Conservation (phyloP, 805 yeast species). For the Metschnikowia proteae region DNA sequence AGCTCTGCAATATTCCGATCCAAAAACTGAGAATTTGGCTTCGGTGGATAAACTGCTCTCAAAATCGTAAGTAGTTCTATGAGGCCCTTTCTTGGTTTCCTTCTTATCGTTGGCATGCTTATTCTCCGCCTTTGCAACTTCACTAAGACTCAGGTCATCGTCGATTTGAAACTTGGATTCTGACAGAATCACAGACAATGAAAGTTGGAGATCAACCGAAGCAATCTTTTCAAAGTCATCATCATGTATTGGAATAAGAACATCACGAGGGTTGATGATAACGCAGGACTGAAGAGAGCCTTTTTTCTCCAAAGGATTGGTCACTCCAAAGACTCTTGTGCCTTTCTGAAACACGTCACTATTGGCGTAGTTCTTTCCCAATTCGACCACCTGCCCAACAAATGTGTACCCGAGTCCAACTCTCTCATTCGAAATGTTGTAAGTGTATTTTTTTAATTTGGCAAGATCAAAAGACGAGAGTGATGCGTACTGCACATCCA, state of each 20-base stretch:
- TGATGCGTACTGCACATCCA: conserved; percentile 56
- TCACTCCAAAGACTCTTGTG: conserved; percentile 62
- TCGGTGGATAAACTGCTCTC: conserved; percentile 23
- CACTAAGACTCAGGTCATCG: conserved; percentile 4
- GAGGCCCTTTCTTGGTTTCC: conserved; percentile 1
- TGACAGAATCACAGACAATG: conserved; percentile 8
- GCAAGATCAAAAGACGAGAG: conserved; percentile 65
- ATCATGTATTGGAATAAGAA: conserved; percentile 27
- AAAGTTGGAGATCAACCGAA: conserved; percentile 23
- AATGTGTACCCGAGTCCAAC: conserved; percentile 70
- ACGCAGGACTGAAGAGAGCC: conserved; percentile 61
- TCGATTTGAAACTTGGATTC: conserved; percentile 10
- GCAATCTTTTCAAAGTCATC: conserved; percentile 20
- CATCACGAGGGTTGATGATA: conserved; percentile 45
- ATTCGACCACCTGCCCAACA: conserved; percentile 54
- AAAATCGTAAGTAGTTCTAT: conserved; percentile 4
- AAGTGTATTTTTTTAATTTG: conserved; percentile 51
- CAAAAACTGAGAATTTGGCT: conserved; percentile 32
- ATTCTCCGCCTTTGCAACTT: background rate
- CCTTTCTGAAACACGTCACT: conserved; percentile 44
- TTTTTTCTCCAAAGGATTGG: conserved; percentile 46
- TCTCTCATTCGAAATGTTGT: conserved; percentile 51
- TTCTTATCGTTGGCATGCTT: background rate
- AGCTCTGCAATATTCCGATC: conserved; percentile 36
- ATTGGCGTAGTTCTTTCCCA: conserved; percentile 44